Percentiles rank a stretch among this genome's conserved stretches.
phyloP scores from a whole-genome alignment of 2,329 filamentous ascomycete species.

The Fonsecaea multimorphosa region DNA sequence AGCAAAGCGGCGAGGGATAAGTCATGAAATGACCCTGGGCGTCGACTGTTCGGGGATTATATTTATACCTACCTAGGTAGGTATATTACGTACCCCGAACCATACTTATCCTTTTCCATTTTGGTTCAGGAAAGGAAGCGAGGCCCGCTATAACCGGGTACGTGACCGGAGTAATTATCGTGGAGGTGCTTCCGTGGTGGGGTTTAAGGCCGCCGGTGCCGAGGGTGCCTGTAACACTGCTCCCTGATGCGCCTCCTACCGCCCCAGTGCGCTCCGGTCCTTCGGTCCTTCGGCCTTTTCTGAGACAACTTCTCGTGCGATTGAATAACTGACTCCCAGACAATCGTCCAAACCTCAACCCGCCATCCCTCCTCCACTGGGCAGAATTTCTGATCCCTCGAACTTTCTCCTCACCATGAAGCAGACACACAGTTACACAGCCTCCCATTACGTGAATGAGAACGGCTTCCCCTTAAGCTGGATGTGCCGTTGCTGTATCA shows the following conservation, averaged over 20 bases:
- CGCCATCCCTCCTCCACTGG: not conserved
- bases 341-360: not conserved
- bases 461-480: constrained; percentile 25
- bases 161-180: too few species aligned
- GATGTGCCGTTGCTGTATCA: constrained; percentile 28
- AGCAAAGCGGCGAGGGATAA: too few species aligned
- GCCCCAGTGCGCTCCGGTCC: not conserved
- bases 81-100: too few species aligned
- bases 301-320: not conserved
- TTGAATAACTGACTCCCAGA: not conserved
- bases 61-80: too few species aligned
- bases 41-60: too few species aligned
- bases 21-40: too few species aligned
- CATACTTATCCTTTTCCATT: too few species aligned
- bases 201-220: not conserved
- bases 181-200: too few species aligned
- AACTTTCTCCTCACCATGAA: constrained; percentile 19
- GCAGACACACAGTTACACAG: constrained; percentile 25
- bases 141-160: too few species aligned
- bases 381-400: not conserved
- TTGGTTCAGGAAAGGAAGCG: too few species aligned
- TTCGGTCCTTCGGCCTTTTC: too few species aligned
- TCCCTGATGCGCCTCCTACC: not conserved
- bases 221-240: not conserved
- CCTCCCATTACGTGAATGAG: constrained; percentile 29